Conservation (phyloP, 179 eudicot species). For the Spergularia azorica region DNA sequence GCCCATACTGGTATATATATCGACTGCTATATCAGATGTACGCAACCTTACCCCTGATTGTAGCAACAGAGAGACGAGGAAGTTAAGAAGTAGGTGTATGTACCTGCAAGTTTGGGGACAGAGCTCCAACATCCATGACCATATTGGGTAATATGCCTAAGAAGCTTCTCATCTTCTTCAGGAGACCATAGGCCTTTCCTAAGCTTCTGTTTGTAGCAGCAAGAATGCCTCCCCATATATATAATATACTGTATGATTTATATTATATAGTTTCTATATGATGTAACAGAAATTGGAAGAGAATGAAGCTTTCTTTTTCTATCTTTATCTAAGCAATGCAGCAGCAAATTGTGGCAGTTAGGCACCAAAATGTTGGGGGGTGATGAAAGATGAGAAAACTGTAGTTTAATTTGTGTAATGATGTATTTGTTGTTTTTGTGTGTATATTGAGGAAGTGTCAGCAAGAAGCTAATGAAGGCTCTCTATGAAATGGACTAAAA, state of each 20-base stretch:
- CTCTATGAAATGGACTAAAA: constrained; percentile 37
- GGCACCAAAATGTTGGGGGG: background rate
- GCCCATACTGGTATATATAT: background rate
- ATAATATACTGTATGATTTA: no score
- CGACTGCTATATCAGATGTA: background rate
- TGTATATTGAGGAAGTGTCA: background rate
- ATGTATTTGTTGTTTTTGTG: background rate
- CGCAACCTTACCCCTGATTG: constrained; percentile 1
- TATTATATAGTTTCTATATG: background rate
- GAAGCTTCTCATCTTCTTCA: constrained; percentile 95
- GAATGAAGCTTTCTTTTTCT: background rate
- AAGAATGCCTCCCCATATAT: constrained; percentile 90
- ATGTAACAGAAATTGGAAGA: background rate
- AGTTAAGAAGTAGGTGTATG: background rate
- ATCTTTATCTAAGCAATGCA: constrained; percentile 25
- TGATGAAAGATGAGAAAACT: background rate
- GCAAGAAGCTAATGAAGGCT: constrained; percentile 15
- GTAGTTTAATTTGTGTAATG: background rate
- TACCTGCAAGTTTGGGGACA: constrained; percentile 96
- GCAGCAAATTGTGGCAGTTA: constrained; percentile 5
- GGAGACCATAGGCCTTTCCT: constrained; percentile 99
- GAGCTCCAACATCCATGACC: constrained; percentile 99
- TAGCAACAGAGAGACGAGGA: background rate
- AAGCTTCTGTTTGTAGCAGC: constrained; percentile 93
- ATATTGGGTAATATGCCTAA: constrained; percentile 71